Evolutionary conservation across 495 filamentous ascomycete species (phyloP), one percentile per base, ranked within the genome.

Genomic region (Cercophora samala): DNA sequence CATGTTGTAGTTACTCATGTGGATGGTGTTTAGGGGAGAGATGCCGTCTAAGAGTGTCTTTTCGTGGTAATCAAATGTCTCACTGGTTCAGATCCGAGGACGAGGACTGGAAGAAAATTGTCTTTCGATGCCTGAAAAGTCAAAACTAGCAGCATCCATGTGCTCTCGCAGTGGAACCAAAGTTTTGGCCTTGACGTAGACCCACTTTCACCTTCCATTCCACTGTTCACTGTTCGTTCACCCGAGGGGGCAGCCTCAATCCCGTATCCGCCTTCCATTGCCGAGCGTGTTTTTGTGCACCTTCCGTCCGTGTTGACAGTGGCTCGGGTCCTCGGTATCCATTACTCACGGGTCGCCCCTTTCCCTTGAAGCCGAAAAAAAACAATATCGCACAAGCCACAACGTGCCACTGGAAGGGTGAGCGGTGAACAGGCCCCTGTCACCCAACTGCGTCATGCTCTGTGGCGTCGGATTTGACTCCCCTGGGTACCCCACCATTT

Each of bases 1-100:
- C 78, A 82, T 72, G 60, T 62, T 76, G 62, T 63, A 69, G 54
- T 65, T 37, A 62, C 64, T 66, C 63, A 66, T 61, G 58, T 15
- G 8, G 60, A 24, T 58, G 55, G 65, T 17, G 37, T 17, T 58
- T 58, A 18, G 22, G 42, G 29, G n/a, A 54, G 54, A 37, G 13
- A 24, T 19, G 29, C 17, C 63, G 24, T 29, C 22, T 54, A 25
- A 21, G 32, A 46, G 59, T 37, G 58, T 56, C 53, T 56, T 56
- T 19, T 56, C 37, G 37, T 17, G 8, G 37, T 46, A 17, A 46
- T 46, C 37, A 46, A 46, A 46, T 46, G 37, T 46, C 37, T 46
- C 8, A 17, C 37, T 46, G 37, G 37, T 11, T 46, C 63, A 29
- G 58, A 62, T n/a, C 22, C 18, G n/a, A 23, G 22, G 53, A 56